phyloP scores from a whole-genome alignment of 1,284 basidiomycete species.

The Irpex sp. region DNA sequence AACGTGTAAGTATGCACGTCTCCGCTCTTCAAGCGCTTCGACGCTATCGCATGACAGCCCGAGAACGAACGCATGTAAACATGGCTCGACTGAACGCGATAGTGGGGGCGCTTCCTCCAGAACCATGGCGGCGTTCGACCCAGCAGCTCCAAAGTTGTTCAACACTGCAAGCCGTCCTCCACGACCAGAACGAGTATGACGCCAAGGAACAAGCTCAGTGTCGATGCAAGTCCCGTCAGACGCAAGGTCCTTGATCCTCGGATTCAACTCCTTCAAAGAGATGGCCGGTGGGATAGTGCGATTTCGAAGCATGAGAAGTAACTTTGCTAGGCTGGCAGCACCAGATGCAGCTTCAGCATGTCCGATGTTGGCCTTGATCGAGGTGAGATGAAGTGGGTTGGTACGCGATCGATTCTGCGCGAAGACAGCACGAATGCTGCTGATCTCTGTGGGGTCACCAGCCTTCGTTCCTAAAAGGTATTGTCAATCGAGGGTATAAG shows the following conservation, averaged over 20 bases:
- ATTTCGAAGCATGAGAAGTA: constrained; percentile 64
- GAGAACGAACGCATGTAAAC: constrained; percentile 35
- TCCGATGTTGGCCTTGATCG: constrained; percentile 70
- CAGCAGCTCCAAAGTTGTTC: constrained; percentile 74
- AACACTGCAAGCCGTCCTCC: constrained; percentile 50
- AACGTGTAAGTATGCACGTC: constrained; percentile 42
- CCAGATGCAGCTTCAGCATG: constrained; percentile 76
- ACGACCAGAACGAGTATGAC: constrained; percentile 24
- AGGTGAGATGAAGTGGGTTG: constrained; percentile 61
- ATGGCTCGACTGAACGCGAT: neutral
- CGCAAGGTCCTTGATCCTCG: constrained; percentile 46
- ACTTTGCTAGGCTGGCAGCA: constrained; percentile 64
- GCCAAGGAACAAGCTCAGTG: constrained; percentile 40
- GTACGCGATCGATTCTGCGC: constrained; percentile 33
- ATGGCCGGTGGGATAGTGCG: constrained; percentile 55
- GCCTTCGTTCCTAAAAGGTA: constrained; percentile 42
- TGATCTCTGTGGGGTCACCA: constrained; percentile 63
- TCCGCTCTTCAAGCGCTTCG: constrained; percentile 42
- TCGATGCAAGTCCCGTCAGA: constrained; percentile 50
- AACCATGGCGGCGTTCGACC: constrained; percentile 62
- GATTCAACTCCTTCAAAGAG: constrained; percentile 54
- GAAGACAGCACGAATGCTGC: constrained; percentile 58
- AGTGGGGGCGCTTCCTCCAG: constrained; percentile 43
- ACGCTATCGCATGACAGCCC: constrained; percentile 59
- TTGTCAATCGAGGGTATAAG: constrained; percentile 24